These are phyloP conservation scores for Panaeolus cyanescens DNA, from an alignment of 768 basidiomycete species.

Conservation along the genomic window DNA sequence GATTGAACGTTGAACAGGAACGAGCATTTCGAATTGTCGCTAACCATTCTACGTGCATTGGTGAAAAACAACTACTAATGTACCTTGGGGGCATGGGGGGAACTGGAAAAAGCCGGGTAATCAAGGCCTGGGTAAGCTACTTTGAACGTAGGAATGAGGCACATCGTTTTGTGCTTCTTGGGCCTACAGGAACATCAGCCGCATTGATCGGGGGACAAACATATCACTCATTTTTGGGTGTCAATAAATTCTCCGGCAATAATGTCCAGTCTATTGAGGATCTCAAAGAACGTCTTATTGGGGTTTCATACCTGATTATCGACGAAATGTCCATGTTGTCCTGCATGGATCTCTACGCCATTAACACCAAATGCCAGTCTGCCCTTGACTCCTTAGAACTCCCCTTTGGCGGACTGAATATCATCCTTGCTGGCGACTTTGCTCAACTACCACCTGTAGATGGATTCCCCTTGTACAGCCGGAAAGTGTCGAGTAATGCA, in stretches of 20 bases:
- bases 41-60: slow-evolving; percentile 20
- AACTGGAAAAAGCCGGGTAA: slow-evolving; percentile 33
- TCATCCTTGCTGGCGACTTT: slow-evolving; percentile 42
- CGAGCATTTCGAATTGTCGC: slow-evolving; percentile 32
- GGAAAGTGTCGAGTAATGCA: no score
- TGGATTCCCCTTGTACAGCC: slow-evolving; percentile 14
- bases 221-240: slow-evolving; percentile 20
- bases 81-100: slow-evolving; percentile 38
- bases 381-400: slow-evolving; percentile 11
- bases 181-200: slow-evolving; percentile 27
- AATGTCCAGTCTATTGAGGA: background rate
- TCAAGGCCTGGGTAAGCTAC: slow-evolving; percentile 24
- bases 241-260: background rate
- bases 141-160: slow-evolving; percentile 16
- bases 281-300: slow-evolving; percentile 6
- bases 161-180: slow-evolving; percentile 18
- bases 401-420: slow-evolving; percentile 36
- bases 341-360: slow-evolving; percentile 29
- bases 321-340: slow-evolving; percentile 47
- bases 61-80: slow-evolving; percentile 28
- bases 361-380: slow-evolving; percentile 21
- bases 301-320: slow-evolving; percentile 41
- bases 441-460: slow-evolving; percentile 28
- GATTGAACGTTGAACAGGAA: slow-evolving; percentile 30
- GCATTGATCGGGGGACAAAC: slow-evolving; percentile 23